Evolutionary conservation across 805 yeast species (phyloP).

Genomic region (Cyberlindnera japonica): DNA sequence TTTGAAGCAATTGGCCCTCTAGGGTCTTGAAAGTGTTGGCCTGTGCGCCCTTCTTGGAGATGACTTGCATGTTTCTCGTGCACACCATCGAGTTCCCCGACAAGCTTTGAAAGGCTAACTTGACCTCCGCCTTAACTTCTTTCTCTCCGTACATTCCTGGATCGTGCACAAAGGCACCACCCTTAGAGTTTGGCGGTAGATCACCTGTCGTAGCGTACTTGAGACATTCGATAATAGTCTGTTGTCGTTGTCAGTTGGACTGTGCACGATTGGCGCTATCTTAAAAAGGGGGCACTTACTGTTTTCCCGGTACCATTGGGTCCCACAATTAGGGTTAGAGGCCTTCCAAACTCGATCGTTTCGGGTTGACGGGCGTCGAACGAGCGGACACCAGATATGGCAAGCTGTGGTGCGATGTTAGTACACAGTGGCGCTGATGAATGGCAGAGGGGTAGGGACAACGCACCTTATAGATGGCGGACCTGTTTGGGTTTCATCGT

Average conservation of each 20-base stretch:
- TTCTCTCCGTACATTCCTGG: constrained; percentile 75
- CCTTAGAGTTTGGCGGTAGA: constrained; percentile 91
- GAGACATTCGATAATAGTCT: constrained; percentile 88
- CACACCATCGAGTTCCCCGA: constrained; percentile 77
- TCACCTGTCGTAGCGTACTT: constrained; percentile 94
- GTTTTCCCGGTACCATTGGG: constrained; percentile 97
- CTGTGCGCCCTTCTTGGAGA: constrained; percentile 48
- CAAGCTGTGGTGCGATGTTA: constrained; percentile 37
- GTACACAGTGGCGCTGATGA: constrained; percentile 1
- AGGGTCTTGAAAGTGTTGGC: constrained; percentile 79
- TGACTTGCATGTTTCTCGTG: constrained; percentile 78
- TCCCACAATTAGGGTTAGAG: constrained; percentile 91
- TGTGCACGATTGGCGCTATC: too few relatives aligned
- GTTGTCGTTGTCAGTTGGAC: not conserved
- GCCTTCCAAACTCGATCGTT: constrained; percentile 83
- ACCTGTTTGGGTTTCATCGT: constrained; percentile 14
- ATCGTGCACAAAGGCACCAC: constrained; percentile 95
- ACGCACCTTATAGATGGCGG: constrained; percentile 25
- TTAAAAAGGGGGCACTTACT: constrained; percentile 20
- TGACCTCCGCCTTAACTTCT: constrained; percentile 85
- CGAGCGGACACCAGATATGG: constrained; percentile 86
- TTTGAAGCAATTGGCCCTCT: constrained; percentile 79
- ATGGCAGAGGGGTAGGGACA: not conserved
- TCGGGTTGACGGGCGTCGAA: constrained; percentile 84
- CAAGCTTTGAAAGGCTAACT: constrained; percentile 74